Base-by-base conservation (phyloP, 768 basidiomycete genomes). In the Termitomyces sp. region DNA sequence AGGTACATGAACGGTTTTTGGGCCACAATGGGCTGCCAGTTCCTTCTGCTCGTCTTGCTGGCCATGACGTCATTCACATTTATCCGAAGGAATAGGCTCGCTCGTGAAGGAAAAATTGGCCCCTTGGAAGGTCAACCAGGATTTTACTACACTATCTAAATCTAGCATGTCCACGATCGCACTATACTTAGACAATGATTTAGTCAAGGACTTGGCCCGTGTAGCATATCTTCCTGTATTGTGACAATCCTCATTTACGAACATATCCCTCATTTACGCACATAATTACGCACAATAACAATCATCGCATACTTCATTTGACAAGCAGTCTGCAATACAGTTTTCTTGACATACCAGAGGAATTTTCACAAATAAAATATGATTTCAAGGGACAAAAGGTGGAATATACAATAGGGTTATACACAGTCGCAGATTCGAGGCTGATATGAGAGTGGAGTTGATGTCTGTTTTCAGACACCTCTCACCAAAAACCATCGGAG, bases 121-220 rank as follows among this genome's bases (percentile, higher is more conserved):
- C 61, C 67, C 3, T 60, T 72, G 57, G 73, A 78, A 64, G 72
- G 68, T 22, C 71, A 69, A 45, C 68, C 69, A n/a, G 74, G 74
- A n/a, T 76, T 76, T 62, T 68, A 69, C 52, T 76, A 76, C 58
- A 76, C 75, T 30, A 63, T 76, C 57, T 76, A 62, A 74, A 50
- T 50, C 49, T 24, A 35, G 33, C 14, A 50, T 18, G 36, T 52
- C 51, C 16, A 13, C 16, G 46, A 30, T 6, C 46, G 46, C 24
- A 46, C 16, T 16, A 50, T 35, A 14, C n/a, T 49, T 22, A 22
- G 49, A 50, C 33, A 35, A 13, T 35, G 33, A 14, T 50, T 35
- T 50, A 50, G 47, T 48, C 20, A 33, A 49, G 48, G 32, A 8
- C 48, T 33, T 18, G 16, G 0, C 50, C 36, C 35, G 50, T 38